Percentiles rank a stretch among this genome's conserved stretches.
These are phyloP conservation scores for Suillus clintonianus DNA, from an alignment of 768 basidiomycete species.

Conservation along the genomic window DNA sequence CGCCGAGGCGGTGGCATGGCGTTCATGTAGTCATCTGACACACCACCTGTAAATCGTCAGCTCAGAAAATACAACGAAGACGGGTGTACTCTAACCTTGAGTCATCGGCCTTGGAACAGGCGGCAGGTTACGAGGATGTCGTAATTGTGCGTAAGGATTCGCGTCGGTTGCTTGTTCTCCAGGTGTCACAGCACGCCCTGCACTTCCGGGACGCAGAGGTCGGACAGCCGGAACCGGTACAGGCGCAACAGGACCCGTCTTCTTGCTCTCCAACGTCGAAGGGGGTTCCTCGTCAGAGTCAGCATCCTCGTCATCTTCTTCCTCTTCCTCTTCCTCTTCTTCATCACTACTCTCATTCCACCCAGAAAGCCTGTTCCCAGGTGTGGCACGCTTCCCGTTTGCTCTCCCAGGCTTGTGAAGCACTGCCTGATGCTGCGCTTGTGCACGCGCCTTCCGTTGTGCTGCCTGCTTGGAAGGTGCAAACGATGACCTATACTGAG, in stretches of 20 bases:
- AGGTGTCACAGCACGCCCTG: slow-evolving; percentile 27
- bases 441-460: slow-evolving; percentile 80
- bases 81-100: slow-evolving; percentile 43
- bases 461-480: slow-evolving; percentile 82
- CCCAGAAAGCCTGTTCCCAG: slow-evolving; percentile 41
- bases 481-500: slow-evolving; percentile 81
- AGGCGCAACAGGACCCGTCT: slow-evolving; percentile 21
- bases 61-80: slow-evolving; percentile 9
- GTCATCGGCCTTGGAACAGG: slow-evolving; percentile 54
- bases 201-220: slow-evolving; percentile 29
- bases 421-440: slow-evolving; percentile 82
- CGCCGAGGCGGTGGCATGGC: slow-evolving; percentile 45
- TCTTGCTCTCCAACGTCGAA: slow-evolving; percentile 33
- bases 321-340: slow-evolving; percentile 81
- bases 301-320: slow-evolving; percentile 63
- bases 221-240: slow-evolving; percentile 25
- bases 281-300: slow-evolving; percentile 58
- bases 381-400: slow-evolving; percentile 41
- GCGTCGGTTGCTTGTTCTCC: slow-evolving; percentile 33
- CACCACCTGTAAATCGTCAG: slow-evolving; percentile 30
- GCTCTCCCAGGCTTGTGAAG: slow-evolving; percentile 71
- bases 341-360: slow-evolving; percentile 80
- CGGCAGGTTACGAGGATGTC: slow-evolving; percentile 65
- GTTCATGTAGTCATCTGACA: slow-evolving; percentile 47
- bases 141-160: slow-evolving; percentile 47